Base-by-base conservation (phyloP, 805 yeast species). In the Wickerhamiella hasegawae region DNA sequence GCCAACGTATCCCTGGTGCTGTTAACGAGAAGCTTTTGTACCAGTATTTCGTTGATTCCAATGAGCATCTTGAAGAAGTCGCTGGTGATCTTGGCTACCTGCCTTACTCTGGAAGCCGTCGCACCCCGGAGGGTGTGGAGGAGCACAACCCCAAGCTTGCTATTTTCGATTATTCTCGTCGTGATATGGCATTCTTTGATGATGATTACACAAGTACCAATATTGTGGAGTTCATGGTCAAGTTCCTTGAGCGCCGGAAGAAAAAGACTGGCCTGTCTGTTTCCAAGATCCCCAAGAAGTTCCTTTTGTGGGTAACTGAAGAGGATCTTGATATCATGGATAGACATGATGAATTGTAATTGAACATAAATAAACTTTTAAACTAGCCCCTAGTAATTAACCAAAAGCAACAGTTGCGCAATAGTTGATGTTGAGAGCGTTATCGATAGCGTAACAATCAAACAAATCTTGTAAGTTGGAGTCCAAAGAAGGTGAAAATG, bases 401-500 rank as follows among this genome's bases (percentile, higher is more conserved):
- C 60, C 60, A 37, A 56, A 56, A 9, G 60, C 60, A 10, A 53
- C 53, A 1, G 54, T 53, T 12, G 38, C 42, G 42, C 61, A 57
- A 38, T 56, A 56, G 28, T 47, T 48, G 12, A 56, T 44, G 23
- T 47, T 48, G 16, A 56, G 46, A 19, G 48, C 46, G 14, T 48
- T 49, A 21, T 54, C 54, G 14, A 52, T 45, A 21, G 49, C 48
- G 28, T 46, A 46, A 11, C 40, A 32, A 18, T 43, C 45, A 26
- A 40, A 43, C 19, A 60, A 39, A 23, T 51, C 48, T 9, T 52
- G 57, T 3, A 60, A 37, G n/a, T 44, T 44, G 18, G 55, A 53
- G 40, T 60, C 66, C 16, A 57, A 45, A 2, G 58, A 45, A 2
- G 66, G 66, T 17, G 66, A 55, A 45, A 60, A 60, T 5, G 62